phyloP scores from a whole-genome alignment of 805 yeast genomes.

The Candida boleticola region DNA sequence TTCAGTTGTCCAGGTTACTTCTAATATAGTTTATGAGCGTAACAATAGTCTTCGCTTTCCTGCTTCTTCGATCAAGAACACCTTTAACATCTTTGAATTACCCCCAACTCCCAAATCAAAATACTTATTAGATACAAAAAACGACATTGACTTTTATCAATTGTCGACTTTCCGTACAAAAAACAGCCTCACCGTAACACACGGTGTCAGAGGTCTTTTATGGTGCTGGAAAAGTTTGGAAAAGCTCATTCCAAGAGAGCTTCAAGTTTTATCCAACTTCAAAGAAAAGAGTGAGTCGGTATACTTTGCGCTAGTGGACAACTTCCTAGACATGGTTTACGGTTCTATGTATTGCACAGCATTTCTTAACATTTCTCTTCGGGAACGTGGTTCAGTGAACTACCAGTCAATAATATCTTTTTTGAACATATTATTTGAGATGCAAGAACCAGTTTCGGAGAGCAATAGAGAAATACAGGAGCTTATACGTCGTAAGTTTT shows the following conservation, averaged over 20 bases:
- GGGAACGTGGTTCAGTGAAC: too few relatives aligned
- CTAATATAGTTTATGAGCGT: too few relatives aligned
- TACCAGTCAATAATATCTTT: too few relatives aligned
- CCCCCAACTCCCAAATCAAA: constrained; percentile 33
- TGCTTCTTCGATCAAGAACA: background rate
- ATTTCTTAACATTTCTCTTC: too few relatives aligned
- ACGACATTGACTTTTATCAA: too few relatives aligned
- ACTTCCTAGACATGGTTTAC: background rate
- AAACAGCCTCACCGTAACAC: background rate
- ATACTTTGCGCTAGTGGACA: too few relatives aligned
- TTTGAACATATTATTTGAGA: too few relatives aligned
- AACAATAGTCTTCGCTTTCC: too few relatives aligned
- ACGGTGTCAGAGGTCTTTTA: background rate
- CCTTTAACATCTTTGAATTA: constrained; percentile 16
- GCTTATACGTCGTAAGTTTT: background rate
- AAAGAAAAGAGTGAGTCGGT: too few relatives aligned
- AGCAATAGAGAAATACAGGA: too few relatives aligned
- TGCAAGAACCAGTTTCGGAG: too few relatives aligned
- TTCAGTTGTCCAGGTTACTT: constrained; percentile 1
- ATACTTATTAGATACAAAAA: constrained; percentile 12
- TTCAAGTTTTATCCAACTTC: background rate
- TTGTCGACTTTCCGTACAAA: too few relatives aligned
- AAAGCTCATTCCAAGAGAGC: background rate
- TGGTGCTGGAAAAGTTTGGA: background rate
- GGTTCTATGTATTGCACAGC: background rate